Percentiles rank a stretch among this genome's conserved stretches.
phyloP scores from a whole-genome alignment of 345 rosid species.

The Physaria fendleri region DNA sequence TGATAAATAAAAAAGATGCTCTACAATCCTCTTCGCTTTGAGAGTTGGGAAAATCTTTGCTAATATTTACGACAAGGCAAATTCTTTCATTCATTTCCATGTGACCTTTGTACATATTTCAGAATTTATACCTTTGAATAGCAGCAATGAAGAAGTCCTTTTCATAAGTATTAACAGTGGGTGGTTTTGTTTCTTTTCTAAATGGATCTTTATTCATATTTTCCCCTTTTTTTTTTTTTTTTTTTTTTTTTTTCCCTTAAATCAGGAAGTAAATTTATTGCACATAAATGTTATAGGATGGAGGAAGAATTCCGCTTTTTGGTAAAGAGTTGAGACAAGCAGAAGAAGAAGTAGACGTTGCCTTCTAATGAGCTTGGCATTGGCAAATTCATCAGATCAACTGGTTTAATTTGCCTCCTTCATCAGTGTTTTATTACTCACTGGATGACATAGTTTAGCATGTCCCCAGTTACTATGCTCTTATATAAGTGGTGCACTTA shows the following conservation, averaged over 20 bases:
- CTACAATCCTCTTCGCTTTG: slow-evolving; percentile 80
- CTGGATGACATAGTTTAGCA: slow-evolving; percentile 1
- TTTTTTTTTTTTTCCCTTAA: slow-evolving; percentile 23
- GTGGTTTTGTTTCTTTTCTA: slow-evolving; percentile 9
- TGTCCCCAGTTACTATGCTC: slow-evolving; percentile 2
- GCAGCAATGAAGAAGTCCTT: slow-evolving; percentile 8
- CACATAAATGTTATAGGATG: slow-evolving; percentile 87
- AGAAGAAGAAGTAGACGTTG: slow-evolving; percentile 96
- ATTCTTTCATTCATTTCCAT: slow-evolving; percentile 18
- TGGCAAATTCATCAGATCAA: slow-evolving; percentile 71
- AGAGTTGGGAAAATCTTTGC: slow-evolving; percentile 96
- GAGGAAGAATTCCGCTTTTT: slow-evolving; percentile 73
- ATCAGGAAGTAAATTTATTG: slow-evolving; percentile 93
- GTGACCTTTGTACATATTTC: slow-evolving; percentile 8
- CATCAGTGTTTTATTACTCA: slow-evolving; percentile 1
- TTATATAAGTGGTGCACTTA: not conserved
- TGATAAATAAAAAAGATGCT: slow-evolving; percentile 62
- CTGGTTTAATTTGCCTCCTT: slow-evolving; percentile 48
- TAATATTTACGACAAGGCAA: slow-evolving; percentile 90
- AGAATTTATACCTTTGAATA: slow-evolving; percentile 8
- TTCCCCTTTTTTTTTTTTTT: no score
- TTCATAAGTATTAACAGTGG: slow-evolving; percentile 2
- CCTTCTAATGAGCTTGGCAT: slow-evolving; percentile 88
- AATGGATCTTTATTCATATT: not conserved
- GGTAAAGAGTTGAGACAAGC: slow-evolving; percentile 85